Conservation (phyloP, 2,329 filamentous ascomycete genomes). For the Aspergillus spinulosporus region DNA sequence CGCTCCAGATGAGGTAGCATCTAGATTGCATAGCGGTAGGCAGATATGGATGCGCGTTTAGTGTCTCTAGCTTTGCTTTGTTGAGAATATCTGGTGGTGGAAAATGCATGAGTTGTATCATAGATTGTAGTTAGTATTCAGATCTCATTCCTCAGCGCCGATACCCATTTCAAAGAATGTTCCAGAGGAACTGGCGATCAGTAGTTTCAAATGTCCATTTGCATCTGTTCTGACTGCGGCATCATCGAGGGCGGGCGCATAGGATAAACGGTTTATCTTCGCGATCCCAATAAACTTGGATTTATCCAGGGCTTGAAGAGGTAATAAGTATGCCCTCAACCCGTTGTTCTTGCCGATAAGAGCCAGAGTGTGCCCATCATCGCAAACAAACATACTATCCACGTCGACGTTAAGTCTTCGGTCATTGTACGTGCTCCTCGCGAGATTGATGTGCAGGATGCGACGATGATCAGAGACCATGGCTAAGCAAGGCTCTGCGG, state of each 20-base stretch:
- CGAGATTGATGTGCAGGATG: conserved; percentile 5
- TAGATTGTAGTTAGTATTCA: neutral
- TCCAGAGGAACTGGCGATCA: conserved; percentile 7
- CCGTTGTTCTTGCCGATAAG: conserved; percentile 8
- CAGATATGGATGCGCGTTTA: neutral
- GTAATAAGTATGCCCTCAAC: conserved; percentile 6
- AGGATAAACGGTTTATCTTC: conserved; percentile 8
- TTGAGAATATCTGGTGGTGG: neutral
- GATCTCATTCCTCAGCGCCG: neutral
- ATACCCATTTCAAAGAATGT: conserved; percentile 5
- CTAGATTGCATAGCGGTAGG: neutral
- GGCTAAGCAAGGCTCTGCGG: conserved; percentile 2
- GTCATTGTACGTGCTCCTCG: neutral
- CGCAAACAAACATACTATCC: conserved; percentile 8
- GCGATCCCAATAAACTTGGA: neutral
- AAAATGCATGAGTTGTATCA: neutral
- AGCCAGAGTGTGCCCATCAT: conserved; percentile 2
- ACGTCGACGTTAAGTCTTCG: neutral
- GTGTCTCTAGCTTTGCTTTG: too few relatives aligned
- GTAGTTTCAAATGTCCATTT: neutral
- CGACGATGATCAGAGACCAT: conserved; percentile 6
- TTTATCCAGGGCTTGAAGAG: conserved; percentile 2
- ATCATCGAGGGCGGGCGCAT: conserved; percentile 5
- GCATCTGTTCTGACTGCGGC: neutral
- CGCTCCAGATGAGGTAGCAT: neutral